Evolutionary conservation across 139 green algal genomes (phyloP), one percentile per base, ranked within the genome.

Genomic region (Chlorokybus atmophyticus): DNA sequence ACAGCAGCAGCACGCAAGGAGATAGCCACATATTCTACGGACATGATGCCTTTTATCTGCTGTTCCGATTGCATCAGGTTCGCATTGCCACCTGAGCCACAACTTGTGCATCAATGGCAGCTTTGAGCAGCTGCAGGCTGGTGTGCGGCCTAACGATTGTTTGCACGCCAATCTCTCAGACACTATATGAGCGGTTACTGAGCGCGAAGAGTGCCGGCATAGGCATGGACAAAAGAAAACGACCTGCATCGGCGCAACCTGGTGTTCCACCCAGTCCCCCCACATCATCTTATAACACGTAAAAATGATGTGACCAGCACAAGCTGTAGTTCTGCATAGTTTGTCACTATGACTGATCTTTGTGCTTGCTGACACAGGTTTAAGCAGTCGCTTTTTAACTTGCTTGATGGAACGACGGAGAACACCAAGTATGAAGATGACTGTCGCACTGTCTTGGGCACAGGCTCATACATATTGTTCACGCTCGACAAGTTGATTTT

Each of bases 401-500:
- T 87, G 27, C 73, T 90, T 2, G 78, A 82, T n/a, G 79, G 81
- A 14, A 67, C 52, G 17, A 65, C 78, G 26, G 83, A 92, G 24
- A 48, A 67, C 28, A 66, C 50, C 32, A 39, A 68, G 49, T 92
- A 80, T 57, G 83, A 92, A 69, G 83, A 90, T 67, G 75, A 81
- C 28, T 76, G 60, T 44, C 70, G 83, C 6, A 57, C 68, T 4
- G 66, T 90, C 30, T 64, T 92, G 29, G 87, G 88, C 55, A 93
- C 86, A 21, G 84, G 86, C 62, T 83, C 71, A 32, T 94, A 94
- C 63, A 73, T 90, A 57, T 76, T 96, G 17, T 94, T 94, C 80
- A 94, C 86, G 30, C 74, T 94, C 42, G 86, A 95, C 78, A 94
- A 94, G 79, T 81, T 95, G 26, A 79, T 93, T 38, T 72, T 76